phyloP scores from a whole-genome alignment of 2,329 filamentous ascomycete genomes.

The Iodosphaeria phyllophila region DNA sequence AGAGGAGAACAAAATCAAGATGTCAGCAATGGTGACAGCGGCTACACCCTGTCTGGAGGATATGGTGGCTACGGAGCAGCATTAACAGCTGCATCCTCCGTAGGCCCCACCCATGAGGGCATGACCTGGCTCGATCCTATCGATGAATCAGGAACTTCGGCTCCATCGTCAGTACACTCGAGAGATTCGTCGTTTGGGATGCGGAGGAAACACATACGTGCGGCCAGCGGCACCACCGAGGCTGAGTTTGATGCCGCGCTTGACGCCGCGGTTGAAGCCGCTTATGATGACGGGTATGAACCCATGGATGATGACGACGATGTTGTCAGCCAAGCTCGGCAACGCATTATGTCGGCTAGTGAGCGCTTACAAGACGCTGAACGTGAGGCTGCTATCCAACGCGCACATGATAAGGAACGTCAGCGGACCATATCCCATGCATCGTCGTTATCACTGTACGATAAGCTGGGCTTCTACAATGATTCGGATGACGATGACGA shows the following conservation, averaged over 20 bases:
- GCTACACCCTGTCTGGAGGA: too few relatives aligned
- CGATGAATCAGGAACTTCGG: slow-evolving; percentile 72
- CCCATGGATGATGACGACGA: slow-evolving; percentile 30
- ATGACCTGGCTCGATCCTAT: slow-evolving; percentile 92
- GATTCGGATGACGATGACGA: slow-evolving; percentile 48
- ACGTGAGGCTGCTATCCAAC: slow-evolving; percentile 42
- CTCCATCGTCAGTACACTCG: slow-evolving; percentile 63
- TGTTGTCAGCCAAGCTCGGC: slow-evolving; percentile 34
- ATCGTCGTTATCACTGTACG: slow-evolving; percentile 10
- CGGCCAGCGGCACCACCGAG: slow-evolving; percentile 54
- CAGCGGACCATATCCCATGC: slow-evolving; percentile 21
- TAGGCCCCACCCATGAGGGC: slow-evolving; percentile 58
- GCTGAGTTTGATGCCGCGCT: slow-evolving; percentile 87
- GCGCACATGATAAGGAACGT: slow-evolving; percentile 40
- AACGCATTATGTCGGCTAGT: slow-evolving; percentile 57
- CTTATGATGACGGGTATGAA: slow-evolving; percentile 83
- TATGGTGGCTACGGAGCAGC: too few relatives aligned
- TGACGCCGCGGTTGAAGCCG: slow-evolving; percentile 88
- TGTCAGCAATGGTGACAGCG: too few relatives aligned
- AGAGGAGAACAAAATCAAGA: too few relatives aligned
- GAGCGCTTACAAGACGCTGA: slow-evolving; percentile 59
- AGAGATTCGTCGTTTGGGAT: slow-evolving; percentile 53
- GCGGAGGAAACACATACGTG: slow-evolving; percentile 50
- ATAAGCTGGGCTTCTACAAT: slow-evolving; percentile 38
- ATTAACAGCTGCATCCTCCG: too few relatives aligned